Evolutionary conservation across 805 yeast genomes (phyloP), one percentile per base, ranked within the genome.

Genomic region (Suhomyces faveliae): DNA sequence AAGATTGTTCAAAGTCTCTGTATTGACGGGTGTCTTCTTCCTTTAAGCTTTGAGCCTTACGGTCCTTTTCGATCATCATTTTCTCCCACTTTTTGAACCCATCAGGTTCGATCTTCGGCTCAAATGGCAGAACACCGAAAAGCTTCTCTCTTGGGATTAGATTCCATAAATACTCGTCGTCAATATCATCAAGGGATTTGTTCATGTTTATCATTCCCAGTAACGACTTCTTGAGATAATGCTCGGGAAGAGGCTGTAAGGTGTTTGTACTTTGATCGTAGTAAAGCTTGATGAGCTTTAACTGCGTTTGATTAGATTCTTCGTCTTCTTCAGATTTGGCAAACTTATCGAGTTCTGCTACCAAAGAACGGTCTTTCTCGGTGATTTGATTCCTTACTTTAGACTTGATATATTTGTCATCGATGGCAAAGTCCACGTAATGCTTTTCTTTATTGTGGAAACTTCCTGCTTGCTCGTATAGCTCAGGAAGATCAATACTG

Each of bases 161-260:
- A 15, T 68, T 61, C 76, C 77, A 71, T 33, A 73, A 61, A 46
- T 64, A 69, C 25, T 66, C 72, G 50, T 73, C 74, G 45, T 67
- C 68, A 15, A 73, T 61, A 40, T 64, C 67, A 23, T 64, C 61
- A 44, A 71, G 57, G 20, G 59, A 58, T 1, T 69, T 67, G 47
- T 70, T 71, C 44, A 68, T 51, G 29, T 64, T 66, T 29, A 70
- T 59, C 70, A 70, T 67, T 5, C 75, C 76, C 41, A 73, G 68
- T 41, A 71, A 56, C 5, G 74, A 62, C 46, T 61, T 65, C 45
- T 67, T 70, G 40, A 71, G 59, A 4, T 74, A 64, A 48, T 73
- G 78, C 43, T 67, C 73, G 4, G 68, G 67, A 21, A 63, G 43
- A 7, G 58, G 63, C 46, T 57, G 65, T 42, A 49, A 58, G 46